Evolutionary conservation across 2,329 filamentous ascomycete species (phyloP).

Genomic region (Colletotrichum zoysiae): DNA sequence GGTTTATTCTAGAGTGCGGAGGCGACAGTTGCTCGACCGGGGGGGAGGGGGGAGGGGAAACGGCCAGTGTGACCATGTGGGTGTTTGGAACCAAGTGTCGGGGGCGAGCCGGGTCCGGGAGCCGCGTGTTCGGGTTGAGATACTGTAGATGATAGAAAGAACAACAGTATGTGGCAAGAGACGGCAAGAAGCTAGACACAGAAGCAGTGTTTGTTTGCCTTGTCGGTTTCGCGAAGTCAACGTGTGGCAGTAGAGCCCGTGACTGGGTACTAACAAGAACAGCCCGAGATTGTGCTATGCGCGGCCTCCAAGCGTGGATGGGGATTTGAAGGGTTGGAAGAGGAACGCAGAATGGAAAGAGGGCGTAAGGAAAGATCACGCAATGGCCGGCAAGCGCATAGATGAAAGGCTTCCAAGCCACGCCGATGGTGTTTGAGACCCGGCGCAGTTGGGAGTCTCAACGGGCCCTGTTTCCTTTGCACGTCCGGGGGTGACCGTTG

Average conservation of each 20-base stretch:
- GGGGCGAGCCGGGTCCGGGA: slow-evolving; percentile 26
- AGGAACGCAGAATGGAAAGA: not conserved
- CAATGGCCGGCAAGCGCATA: slow-evolving; percentile 12
- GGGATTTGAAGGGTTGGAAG: slow-evolving; percentile 4
- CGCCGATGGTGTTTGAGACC: slow-evolving; percentile 40
- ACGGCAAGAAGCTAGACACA: slow-evolving; percentile 3
- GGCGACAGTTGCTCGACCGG: slow-evolving; percentile 1
- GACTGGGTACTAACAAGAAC: not conserved
- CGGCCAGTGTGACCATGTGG: slow-evolving; percentile 9
- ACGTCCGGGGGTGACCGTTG: slow-evolving; percentile 36
- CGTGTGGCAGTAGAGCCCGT: not conserved
- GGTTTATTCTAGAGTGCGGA: slow-evolving; percentile 3
- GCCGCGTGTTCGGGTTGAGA: slow-evolving; percentile 35
- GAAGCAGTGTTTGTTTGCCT: not conserved
- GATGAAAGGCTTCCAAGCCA: slow-evolving; percentile 43
- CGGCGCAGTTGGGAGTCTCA: slow-evolving; percentile 37
- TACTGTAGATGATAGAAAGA: slow-evolving; percentile 12
- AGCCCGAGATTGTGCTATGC: slow-evolving; percentile 10
- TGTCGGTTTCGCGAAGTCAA: slow-evolving; percentile 5
- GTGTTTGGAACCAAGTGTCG: slow-evolving; percentile 19
- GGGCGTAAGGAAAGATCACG: slow-evolving; percentile 7
- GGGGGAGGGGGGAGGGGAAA: not conserved
- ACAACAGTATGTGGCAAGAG: not conserved
- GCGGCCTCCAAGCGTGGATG: not conserved
- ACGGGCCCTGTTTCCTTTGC: slow-evolving; percentile 39